Evolutionary conservation across 2,329 filamentous ascomycete genomes (phyloP).

Genomic region (Nemania diffusa): DNA sequence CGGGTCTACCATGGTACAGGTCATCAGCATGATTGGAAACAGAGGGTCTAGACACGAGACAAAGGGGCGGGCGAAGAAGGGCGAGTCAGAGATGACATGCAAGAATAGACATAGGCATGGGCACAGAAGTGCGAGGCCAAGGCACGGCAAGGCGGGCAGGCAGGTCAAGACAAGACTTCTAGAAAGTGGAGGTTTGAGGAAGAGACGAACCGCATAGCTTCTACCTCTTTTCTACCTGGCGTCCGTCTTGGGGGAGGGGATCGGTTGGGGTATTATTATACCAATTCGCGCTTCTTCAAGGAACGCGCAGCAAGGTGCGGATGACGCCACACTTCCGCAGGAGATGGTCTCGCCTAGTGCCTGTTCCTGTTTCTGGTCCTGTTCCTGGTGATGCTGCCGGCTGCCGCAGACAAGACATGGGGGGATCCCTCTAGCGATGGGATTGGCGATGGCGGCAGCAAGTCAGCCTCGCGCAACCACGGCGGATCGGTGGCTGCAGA

Average conservation of each 20-base stretch:
- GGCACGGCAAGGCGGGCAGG: slow-evolving; percentile 5
- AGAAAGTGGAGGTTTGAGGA: slow-evolving; percentile 22
- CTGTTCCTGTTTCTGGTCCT: slow-evolving; percentile 27
- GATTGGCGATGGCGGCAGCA: slow-evolving; percentile 33
- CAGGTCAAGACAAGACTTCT: background rate
- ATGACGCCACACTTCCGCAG: slow-evolving; percentile 29
- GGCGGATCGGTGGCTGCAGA: slow-evolving; percentile 38
- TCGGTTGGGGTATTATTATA: slow-evolving; percentile 33
- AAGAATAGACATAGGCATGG: slow-evolving; percentile 8
- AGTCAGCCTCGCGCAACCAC: slow-evolving; percentile 37
- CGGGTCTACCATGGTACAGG: slow-evolving; percentile 53
- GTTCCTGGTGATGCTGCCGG: slow-evolving; percentile 38
- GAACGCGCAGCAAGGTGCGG: slow-evolving; percentile 32
- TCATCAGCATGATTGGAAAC: slow-evolving; percentile 41
- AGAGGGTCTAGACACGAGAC: slow-evolving; percentile 37
- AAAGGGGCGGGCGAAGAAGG: slow-evolving; percentile 38
- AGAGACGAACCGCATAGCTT: slow-evolving; percentile 38
- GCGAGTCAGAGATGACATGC: slow-evolving; percentile 17
- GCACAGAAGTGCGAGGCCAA: slow-evolving; percentile 6
- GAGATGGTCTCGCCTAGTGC: slow-evolving; percentile 19
- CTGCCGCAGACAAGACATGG: slow-evolving; percentile 41
- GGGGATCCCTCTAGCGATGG: slow-evolving; percentile 46
- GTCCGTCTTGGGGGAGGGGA: slow-evolving; percentile 14
- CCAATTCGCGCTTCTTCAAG: slow-evolving; percentile 26
- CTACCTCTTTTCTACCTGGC: slow-evolving; percentile 25